Evolutionary conservation across 495 filamentous ascomycete species (phyloP).

Genomic region (Tirmania nivea): DNA sequence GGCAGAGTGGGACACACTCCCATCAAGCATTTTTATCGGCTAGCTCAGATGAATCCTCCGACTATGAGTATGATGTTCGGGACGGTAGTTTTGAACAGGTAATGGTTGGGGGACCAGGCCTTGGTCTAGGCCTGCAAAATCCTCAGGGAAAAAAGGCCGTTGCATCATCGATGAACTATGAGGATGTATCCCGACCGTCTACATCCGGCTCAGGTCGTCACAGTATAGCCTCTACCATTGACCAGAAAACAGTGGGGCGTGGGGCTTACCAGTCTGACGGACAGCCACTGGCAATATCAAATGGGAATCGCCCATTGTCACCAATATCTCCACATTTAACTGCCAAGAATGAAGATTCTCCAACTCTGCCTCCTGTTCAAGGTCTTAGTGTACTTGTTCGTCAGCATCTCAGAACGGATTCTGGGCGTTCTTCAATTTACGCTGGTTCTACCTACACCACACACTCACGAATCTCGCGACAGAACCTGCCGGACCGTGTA

Average conservation of each 20-base stretch:
- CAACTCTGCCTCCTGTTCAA: constrained; percentile 49
- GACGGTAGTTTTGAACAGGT: neutral
- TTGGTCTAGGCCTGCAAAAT: neutral
- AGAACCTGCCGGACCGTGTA: neutral
- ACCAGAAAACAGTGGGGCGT: neutral
- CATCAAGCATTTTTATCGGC: constrained; percentile 1
- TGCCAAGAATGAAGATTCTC: constrained; percentile 38
- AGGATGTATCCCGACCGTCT: neutral
- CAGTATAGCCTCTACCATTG: neutral
- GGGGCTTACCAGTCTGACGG: neutral
- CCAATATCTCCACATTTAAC: neutral
- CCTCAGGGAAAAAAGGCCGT: neutral
- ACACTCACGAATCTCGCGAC: constrained; percentile 10
- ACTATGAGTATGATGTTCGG: neutral
- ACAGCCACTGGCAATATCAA: constrained; percentile 18
- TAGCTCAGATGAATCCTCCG: constrained; percentile 6
- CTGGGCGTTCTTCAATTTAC: constrained; percentile 59
- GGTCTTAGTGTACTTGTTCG: constrained; percentile 66
- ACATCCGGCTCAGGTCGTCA: neutral
- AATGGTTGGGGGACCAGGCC: neutral
- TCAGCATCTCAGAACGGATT: constrained; percentile 65
- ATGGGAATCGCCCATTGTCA: constrained; percentile 10
- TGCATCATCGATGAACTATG: neutral
- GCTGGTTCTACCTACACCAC: constrained; percentile 20
- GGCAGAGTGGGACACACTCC: neutral